Evolutionary conservation across 1,284 basidiomycete genomes (phyloP), one percentile per base, ranked within the genome.

Genomic region (Sanghuangporus weigelae): DNA sequence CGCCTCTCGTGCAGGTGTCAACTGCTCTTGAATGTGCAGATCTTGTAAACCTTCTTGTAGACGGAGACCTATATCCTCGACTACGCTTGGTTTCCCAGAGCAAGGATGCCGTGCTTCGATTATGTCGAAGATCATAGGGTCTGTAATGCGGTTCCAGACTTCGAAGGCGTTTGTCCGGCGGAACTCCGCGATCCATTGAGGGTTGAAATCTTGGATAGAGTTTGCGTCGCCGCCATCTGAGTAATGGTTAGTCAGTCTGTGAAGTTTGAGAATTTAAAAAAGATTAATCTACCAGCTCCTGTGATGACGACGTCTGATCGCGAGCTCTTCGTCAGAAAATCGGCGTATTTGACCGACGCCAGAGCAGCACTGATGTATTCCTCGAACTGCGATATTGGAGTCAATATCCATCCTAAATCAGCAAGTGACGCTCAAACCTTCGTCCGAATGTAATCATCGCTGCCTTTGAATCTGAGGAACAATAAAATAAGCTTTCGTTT

Each of bases 81-180:
- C 90, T 1, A 93, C 85, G n/a, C 89, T 90, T 0, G 90, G 89
- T 72, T 91, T 92, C 67, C 93, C 91, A 64, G 87, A 90, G 72
- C 93, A 96, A 42, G 95, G 95, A 74, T 96, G 95, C 55, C 89
- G 80, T 50, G 95, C 92, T 74, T 98, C 95, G 61, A 94, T 83
- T 59, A 97, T 90, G 73, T 98, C 95, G 71, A 98, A 98, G 19
- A 97, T 75, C 67, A 92, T 79, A 2, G 92, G 89, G 74, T 97
- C 95, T 0, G 95, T 97, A 38, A 87, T 84, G 50, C 85, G 79
- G 62, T 96, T 84, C 95, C 95, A 98, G 1, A 93, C 84, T 64
- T 90, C 87, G 72, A 87, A 95, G 0, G 93, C 93, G 66, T 89
- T 84, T 11, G 94, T 95, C 67, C 80, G 81, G 73, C 85, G 89